Base-by-base conservation (phyloP, 2,329 filamentous ascomycete genomes). In the Simplicillium aogashimaense region DNA sequence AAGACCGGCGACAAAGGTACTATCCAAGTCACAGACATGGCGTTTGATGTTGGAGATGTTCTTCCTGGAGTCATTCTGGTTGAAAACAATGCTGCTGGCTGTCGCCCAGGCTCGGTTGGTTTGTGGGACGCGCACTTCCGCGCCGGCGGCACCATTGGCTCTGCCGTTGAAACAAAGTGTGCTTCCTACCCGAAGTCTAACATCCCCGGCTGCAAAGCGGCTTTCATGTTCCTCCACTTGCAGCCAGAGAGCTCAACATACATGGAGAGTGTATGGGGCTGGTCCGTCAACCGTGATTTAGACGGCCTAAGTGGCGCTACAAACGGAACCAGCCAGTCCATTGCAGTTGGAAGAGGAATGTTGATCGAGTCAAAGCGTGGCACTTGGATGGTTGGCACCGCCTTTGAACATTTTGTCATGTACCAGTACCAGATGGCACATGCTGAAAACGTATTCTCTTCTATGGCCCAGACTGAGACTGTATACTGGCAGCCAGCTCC, bases 391-490 rank as follows among this genome's bases (percentile, higher is more conserved):
- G 59, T 69, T 35, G 72, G 69, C 29, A 71, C 68, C 3, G 63
- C 64, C 1, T 67, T 66, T 18, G 73, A 76, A 52, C 72, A 76
- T 51, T 53, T 49, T 31, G 60, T 65, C 4, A 54, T 76, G 17
- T 76, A 76, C 51, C 66, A 76, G 50, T 74, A 73, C 52, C 65
- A 72, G 36, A 57, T 74, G 43, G 56, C 63, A 37, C 58, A 59
- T 25, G 66, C 66, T 3, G 42, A 56, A 32, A 65, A 68, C 36
- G 52, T 72, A 15, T 69, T 65, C 45, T 51, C 63, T 15, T 59
- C 58, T 16, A 57, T 66, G 51, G 58, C 63, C 45, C 67, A 72
- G 49, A 65, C 63, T 29, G 69, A 72, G 47, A 64, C 64, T 2
- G 61, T 67, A 0, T 72, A 71, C 46, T 57, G 53, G 50, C 54